A percentile compares a stretch with the other conserved stretches of the same genome.
These are phyloP conservation scores for Tieghemiomyces parasiticus DNA, from an alignment of 192 early-diverging fungal genomes.

Conservation along the genomic window DNA sequence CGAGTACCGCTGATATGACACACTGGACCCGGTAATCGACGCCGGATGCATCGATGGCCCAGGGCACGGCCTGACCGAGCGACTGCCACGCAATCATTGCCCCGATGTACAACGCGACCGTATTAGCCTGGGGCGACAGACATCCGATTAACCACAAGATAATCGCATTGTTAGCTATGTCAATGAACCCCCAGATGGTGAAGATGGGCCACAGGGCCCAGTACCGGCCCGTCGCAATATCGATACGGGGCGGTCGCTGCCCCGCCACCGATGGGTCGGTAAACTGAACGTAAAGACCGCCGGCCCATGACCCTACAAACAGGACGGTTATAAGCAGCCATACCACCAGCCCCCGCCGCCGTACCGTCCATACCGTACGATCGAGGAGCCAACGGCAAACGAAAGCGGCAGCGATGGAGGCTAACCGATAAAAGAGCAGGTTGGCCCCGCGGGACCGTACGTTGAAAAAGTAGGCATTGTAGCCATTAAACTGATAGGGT, in stretches of 20 bases:
- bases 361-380: neutral
- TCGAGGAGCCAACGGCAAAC: neutral
- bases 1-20: no score
- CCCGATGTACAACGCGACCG: neutral
- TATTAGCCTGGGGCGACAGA: neutral
- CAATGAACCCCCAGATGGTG: neutral
- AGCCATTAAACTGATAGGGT: neutral
- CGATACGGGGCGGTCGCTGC: neutral
- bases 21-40: neutral
- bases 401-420: neutral
- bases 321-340: neutral
- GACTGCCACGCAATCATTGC: neutral
- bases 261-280: neutral
- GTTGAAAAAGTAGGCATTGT: neutral
- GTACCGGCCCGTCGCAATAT: neutral
- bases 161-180: neutral
- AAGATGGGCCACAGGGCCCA: neutral
- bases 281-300: neutral
- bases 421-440: neutral
- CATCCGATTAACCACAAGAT: neutral
- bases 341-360: neutral
- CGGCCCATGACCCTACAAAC: neutral
- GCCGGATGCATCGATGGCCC: neutral
- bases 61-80: neutral
- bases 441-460: neutral